These are phyloP conservation scores for Spathaspora boniae DNA, from an alignment of 805 yeast species.

Conservation along the genomic window DNA sequence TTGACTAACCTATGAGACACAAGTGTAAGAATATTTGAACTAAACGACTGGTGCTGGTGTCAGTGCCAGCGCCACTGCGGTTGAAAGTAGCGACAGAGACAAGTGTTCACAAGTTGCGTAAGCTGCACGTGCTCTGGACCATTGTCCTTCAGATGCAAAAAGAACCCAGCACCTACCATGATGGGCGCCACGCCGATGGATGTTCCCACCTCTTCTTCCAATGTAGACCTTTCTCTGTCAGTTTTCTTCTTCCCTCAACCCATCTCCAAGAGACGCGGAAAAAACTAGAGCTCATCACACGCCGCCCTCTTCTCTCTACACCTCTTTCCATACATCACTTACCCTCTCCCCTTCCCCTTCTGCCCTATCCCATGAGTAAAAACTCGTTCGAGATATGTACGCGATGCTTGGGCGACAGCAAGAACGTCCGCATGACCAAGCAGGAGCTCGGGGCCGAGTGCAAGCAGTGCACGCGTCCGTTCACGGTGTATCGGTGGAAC, in stretches of 20 bases:
- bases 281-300: too few relatives aligned
- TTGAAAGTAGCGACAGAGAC: too few relatives aligned
- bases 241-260: constrained; percentile 1
- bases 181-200: too few relatives aligned
- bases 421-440: constrained; percentile 66
- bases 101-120: too few relatives aligned
- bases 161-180: too few relatives aligned
- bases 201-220: too few relatives aligned
- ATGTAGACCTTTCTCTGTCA: too few relatives aligned
- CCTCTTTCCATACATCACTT: not conserved
- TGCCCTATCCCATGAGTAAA: constrained; percentile 3
- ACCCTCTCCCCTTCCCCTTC: constrained; percentile 1
- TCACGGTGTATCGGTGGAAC: constrained; percentile 76
- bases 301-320: not conserved
- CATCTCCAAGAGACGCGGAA: not conserved
- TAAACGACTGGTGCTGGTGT: constrained; percentile 1
- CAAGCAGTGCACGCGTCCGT: constrained; percentile 80
- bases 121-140: too few relatives aligned
- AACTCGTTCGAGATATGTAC: constrained; percentile 59
- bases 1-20: constrained; percentile 2
- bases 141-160: too few relatives aligned
- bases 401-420: constrained; percentile 64
- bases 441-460: constrained; percentile 78
- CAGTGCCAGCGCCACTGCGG: too few relatives aligned
- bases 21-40: not conserved